Conservation (phyloP, 2,329 filamentous ascomycete genomes). For the Madurella fahalii region DNA sequence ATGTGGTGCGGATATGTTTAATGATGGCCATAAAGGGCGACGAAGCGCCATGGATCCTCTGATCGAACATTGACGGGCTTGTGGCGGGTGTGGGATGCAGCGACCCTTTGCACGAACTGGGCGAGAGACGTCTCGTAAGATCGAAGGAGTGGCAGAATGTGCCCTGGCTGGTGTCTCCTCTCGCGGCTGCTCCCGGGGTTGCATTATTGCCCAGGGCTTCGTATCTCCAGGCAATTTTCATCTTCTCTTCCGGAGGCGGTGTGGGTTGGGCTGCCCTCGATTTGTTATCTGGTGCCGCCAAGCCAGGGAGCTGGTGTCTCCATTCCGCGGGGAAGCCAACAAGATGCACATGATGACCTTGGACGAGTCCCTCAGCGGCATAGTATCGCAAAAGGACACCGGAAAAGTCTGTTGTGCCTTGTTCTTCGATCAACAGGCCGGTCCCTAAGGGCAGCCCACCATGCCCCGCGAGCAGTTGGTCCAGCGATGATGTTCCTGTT, state of each 20-base stretch:
- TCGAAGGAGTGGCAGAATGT: conserved; percentile 72
- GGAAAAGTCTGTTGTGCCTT: conserved; percentile 89
- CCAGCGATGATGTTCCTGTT: conserved; percentile 82
- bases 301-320: conserved; percentile 77
- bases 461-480: conserved; percentile 81
- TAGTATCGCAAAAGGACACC: conserved; percentile 82
- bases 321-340: conserved; percentile 76
- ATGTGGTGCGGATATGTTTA: conserved; percentile 49
- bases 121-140: conserved; percentile 59
- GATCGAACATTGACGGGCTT: conserved; percentile 35
- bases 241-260: conserved; percentile 59
- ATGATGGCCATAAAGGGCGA: conserved; percentile 65
- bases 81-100: conserved; percentile 49
- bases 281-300: conserved; percentile 46
- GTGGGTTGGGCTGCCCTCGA: conserved; percentile 41
- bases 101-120: conserved; percentile 46
- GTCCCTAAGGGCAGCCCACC: conserved; percentile 78
- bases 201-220: conserved; percentile 64
- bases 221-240: conserved; percentile 99
- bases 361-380: conserved; percentile 86
- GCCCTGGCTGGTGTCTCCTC: conserved; percentile 23
- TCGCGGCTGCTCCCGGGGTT: conserved; percentile 22
- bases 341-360: conserved; percentile 84
- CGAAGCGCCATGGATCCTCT: conserved; percentile 22
- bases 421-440: conserved; percentile 77